These are phyloP conservation scores for Globisporangium alternatum DNA, from an alignment of 352 stramenopile genomes.

Conservation along the genomic window DNA sequence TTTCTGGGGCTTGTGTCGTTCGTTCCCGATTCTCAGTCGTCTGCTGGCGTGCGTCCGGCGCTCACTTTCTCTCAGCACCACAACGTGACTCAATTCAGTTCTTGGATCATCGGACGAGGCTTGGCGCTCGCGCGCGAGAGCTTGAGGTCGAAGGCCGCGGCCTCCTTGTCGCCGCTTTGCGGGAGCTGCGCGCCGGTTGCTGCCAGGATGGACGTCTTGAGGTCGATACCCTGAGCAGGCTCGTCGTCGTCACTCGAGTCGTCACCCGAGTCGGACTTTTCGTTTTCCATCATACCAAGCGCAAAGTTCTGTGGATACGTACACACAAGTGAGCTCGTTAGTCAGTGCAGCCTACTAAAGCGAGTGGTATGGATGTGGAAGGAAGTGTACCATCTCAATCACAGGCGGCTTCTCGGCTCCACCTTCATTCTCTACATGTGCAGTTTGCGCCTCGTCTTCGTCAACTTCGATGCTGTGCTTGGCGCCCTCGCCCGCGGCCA, in stretches of 20 bases:
- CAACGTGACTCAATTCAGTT: constrained; percentile 46
- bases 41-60: background rate
- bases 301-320: constrained; percentile 60
- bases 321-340: background rate
- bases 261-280: constrained; percentile 19
- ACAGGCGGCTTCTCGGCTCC: constrained; percentile 33
- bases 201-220: constrained; percentile 9
- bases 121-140: constrained; percentile 37
- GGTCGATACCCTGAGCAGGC: constrained; percentile 26
- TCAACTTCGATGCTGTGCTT: constrained; percentile 77
- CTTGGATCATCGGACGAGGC: constrained; percentile 64
- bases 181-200: background rate
- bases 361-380: too few relatives aligned
- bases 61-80: background rate
- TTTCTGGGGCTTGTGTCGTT: background rate
- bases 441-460: constrained; percentile 12
- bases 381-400: constrained; percentile 66
- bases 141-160: constrained; percentile 30
- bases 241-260: constrained; percentile 26
- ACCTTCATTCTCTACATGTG: constrained; percentile 3
- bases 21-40: background rate
- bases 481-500: constrained; percentile 50
- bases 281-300: constrained; percentile 62
- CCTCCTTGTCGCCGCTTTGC: background rate
- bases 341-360: background rate